Evolutionary conservation across 371 early-diverging fungal species (phyloP), one percentile per base, ranked within the genome.

Genomic region (Phascolomyces articulosus): DNA sequence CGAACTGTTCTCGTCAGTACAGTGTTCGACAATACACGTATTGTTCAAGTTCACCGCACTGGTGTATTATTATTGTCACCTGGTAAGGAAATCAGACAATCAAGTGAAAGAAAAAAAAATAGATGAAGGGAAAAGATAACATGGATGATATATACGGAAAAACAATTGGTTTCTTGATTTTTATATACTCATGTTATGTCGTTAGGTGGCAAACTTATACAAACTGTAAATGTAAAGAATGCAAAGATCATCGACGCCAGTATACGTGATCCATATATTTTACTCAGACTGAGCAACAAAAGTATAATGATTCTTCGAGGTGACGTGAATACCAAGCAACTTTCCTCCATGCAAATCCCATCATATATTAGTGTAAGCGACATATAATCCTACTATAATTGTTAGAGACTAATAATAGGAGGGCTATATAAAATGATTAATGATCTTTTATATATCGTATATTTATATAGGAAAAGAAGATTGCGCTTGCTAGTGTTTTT

Each of bases 191-290:
- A n/a, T n/a, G n/a, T n/a, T n/a, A 53, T 63, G 4, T 9, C 10
- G 10, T n/a, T 70, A 85, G 91, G 84, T 53, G 89, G 90, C 23
- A 88, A 81, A 58, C 75, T 82, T 29, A 61, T 83, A 10, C 84
- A 89, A 60, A 75, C 86, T 20, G 68, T 90, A 2, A 83, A 85
- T 47, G 77, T 92, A 10, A 89, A 87, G 21, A 85, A 90, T 74
- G 64, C 79, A 64, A 58, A 81, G 64, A 85, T 94, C 56, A 82
- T 90, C 0, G 87, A 90, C 16, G 92, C 93, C 15, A 84, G 87
- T 66, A 87, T 98, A 34, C 74, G 77, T 2, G 95, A 95, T 69
- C 94, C 95, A 0, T 94, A 91, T 64, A 81, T 96, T 18, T 60
- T 95, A n/a, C 65, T 96, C 9, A 79, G 85, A 44, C 73, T 88